Evolutionary conservation across 352 stramenopile species (phyloP).

Genomic region (Pythium aquatile): DNA sequence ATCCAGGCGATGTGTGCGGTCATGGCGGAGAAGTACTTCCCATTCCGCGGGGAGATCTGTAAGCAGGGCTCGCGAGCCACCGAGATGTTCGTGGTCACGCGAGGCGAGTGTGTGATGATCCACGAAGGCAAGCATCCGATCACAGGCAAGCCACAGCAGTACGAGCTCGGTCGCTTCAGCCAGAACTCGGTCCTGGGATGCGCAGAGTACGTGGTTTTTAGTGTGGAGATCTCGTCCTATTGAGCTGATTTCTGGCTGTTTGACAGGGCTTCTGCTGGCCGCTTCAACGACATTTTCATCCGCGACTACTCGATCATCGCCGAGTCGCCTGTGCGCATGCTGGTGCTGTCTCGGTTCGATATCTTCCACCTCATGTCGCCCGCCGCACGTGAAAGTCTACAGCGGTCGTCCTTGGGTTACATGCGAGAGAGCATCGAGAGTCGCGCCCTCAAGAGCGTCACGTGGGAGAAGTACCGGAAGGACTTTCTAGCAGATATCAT

Average conservation of each 20-base stretch:
- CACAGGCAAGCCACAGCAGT: slow-evolving; percentile 55
- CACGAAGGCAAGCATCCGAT: slow-evolving; percentile 78
- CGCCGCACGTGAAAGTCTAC: slow-evolving; percentile 62
- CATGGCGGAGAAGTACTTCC: slow-evolving; percentile 82
- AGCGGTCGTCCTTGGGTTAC: slow-evolving; percentile 56
- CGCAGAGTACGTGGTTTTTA: slow-evolving; percentile 55
- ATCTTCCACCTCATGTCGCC: slow-evolving; percentile 82
- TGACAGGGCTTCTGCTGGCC: slow-evolving; percentile 66
- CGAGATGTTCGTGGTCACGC: slow-evolving; percentile 74
- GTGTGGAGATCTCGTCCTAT: neutral
- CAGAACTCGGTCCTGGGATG: slow-evolving; percentile 79
- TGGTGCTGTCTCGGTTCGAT: slow-evolving; percentile 82
- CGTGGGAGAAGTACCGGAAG: slow-evolving; percentile 78
- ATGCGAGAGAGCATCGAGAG: slow-evolving; percentile 67
- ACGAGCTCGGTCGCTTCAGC: slow-evolving; percentile 66
- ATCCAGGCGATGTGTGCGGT: slow-evolving; percentile 85
- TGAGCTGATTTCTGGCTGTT: neutral
- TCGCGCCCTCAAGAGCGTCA: slow-evolving; percentile 70
- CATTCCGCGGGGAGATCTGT: slow-evolving; percentile 69
- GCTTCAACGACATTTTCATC: slow-evolving; percentile 79
- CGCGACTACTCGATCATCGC: slow-evolving; percentile 77
- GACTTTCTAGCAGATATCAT: slow-evolving; percentile 52
- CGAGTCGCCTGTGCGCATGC: slow-evolving; percentile 70
- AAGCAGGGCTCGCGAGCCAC: slow-evolving; percentile 74
- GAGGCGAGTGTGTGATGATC: slow-evolving; percentile 72